Conservation (phyloP, 2,329 filamentous ascomycete species). For the Xylariaceae sp. region DNA sequence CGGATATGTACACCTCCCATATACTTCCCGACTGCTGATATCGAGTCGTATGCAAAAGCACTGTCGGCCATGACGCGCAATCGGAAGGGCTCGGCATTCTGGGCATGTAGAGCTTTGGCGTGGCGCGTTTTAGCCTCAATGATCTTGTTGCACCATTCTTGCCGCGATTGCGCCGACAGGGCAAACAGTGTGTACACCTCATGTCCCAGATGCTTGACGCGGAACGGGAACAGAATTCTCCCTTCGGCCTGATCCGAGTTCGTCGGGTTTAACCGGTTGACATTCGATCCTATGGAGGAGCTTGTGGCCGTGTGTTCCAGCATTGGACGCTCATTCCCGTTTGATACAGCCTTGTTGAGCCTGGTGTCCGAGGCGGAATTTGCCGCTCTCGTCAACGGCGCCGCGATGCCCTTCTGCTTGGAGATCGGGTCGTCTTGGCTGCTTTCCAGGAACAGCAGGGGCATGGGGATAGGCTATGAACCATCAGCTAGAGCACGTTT, state of each 20-base stretch:
- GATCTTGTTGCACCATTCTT: constrained; percentile 90
- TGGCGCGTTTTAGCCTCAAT: constrained; percentile 92
- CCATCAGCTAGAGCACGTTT: too few relatives aligned
- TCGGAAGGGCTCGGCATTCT: constrained; percentile 93
- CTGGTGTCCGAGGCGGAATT: constrained; percentile 52
- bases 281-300: constrained; percentile 51
- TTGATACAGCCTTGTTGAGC: constrained; percentile 47
- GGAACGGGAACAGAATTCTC: constrained; percentile 87
- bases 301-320: constrained; percentile 62
- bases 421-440: constrained; percentile 85
- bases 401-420: constrained; percentile 69
- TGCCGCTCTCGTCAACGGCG: constrained; percentile 52
- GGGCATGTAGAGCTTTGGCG: constrained; percentile 77
- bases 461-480: constrained; percentile 81
- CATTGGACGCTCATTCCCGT: constrained; percentile 45
- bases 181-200: constrained; percentile 91
- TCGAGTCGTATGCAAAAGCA: constrained; percentile 73
- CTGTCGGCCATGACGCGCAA: constrained; percentile 87
- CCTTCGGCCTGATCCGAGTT: constrained; percentile 64
- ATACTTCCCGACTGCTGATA: constrained; percentile 51
- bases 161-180: constrained; percentile 62
- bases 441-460: constrained; percentile 84
- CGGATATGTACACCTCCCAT: constrained; percentile 64
- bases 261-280: constrained; percentile 33
- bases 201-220: constrained; percentile 89